Conservation (phyloP, 2,329 filamentous ascomycete species). For the Botrytis paeoniae region DNA sequence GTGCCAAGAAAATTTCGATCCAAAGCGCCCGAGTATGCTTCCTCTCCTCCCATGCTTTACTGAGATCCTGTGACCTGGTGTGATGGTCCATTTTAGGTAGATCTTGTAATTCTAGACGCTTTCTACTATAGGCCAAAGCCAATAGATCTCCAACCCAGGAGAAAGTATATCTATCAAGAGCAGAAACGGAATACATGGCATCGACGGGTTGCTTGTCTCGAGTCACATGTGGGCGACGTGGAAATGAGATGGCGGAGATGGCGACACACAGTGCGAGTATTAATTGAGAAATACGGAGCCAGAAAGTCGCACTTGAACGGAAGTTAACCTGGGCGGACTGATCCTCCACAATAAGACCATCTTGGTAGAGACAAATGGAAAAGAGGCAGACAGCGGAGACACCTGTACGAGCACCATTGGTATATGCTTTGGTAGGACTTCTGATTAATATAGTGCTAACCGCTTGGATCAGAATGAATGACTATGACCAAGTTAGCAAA, state of each 20-base stretch:
- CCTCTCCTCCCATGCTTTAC: conserved; percentile 48
- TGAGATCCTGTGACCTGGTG: conserved; percentile 51
- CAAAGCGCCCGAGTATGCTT: conserved; percentile 54
- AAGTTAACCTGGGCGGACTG: conserved; percentile 10
- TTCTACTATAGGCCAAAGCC: conserved; percentile 52
- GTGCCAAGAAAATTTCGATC: conserved; percentile 56
- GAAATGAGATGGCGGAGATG: conserved; percentile 53
- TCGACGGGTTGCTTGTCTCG: conserved; percentile 59
- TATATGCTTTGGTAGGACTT: conserved; percentile 51
- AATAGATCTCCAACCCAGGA: conserved; percentile 60
- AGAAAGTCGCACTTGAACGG: conserved; percentile 38
- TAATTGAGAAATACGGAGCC: conserved; percentile 50
- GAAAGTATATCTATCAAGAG: conserved; percentile 62
- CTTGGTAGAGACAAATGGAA: conserved; percentile 46
- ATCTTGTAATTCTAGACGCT: conserved; percentile 59
- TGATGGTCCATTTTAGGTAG: conserved; percentile 58
- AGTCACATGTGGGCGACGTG: conserved; percentile 66
- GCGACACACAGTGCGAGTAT: conserved; percentile 45
- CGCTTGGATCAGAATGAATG: conserved; percentile 52
- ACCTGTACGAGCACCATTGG: conserved; percentile 52
- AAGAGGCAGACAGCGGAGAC: conserved; percentile 48
- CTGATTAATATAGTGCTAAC: conserved; percentile 48
- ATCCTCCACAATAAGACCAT: conserved; percentile 41
- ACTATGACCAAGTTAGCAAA: conserved; percentile 40
- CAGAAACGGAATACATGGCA: conserved; percentile 57